A percentile compares a stretch with the other conserved stretches of the same genome.
Conservation (phyloP, 1,284 basidiomycete genomes). For the Pseudozyma tsukubaensis region DNA sequence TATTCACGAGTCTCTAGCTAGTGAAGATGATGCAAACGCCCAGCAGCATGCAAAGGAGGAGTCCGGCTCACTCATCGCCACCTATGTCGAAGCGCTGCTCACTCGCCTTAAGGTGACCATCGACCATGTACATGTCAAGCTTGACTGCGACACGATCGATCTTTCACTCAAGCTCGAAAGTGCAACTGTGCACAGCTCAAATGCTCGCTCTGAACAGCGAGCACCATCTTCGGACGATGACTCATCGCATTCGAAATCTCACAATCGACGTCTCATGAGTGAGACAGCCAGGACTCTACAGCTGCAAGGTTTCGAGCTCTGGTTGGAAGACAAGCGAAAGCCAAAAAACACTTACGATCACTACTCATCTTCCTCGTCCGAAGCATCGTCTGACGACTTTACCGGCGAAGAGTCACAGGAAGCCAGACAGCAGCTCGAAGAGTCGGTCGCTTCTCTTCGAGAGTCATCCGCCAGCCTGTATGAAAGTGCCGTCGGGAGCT, state of each 20-base stretch:
- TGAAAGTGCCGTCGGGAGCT: conserved; percentile 35
- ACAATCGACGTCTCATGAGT: conserved; percentile 15
- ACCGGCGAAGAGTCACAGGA: not conserved
- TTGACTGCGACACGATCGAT: conserved; percentile 19
- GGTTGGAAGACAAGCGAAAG: conserved; percentile 19
- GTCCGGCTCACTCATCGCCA: conserved; percentile 35
- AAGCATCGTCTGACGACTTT: conserved; percentile 11
- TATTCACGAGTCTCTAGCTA: conserved; percentile 51
- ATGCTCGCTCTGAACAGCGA: conserved; percentile 26
- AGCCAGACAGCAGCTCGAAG: conserved; percentile 1
- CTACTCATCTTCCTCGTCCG: conserved; percentile 31
- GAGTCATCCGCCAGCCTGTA: conserved; percentile 46
- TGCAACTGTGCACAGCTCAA: conserved; percentile 27
- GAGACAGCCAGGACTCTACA: conserved; percentile 28
- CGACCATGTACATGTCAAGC: conserved; percentile 22
- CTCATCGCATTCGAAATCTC: not conserved
- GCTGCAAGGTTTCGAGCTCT: conserved; percentile 23
- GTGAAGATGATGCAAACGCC: conserved; percentile 10
- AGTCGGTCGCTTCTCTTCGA: conserved; percentile 23
- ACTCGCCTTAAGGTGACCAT: conserved; percentile 50
- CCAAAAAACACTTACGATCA: not conserved
- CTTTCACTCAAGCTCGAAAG: conserved; percentile 31
- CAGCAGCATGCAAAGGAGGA: conserved; percentile 13
- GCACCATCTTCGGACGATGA: not conserved
- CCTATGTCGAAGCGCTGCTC: conserved; percentile 53